Percentiles rank a stretch among this genome's conserved stretches.
phyloP scores from a whole-genome alignment of 805 yeast genomes.

The Lachancea kluyveri region DNA sequence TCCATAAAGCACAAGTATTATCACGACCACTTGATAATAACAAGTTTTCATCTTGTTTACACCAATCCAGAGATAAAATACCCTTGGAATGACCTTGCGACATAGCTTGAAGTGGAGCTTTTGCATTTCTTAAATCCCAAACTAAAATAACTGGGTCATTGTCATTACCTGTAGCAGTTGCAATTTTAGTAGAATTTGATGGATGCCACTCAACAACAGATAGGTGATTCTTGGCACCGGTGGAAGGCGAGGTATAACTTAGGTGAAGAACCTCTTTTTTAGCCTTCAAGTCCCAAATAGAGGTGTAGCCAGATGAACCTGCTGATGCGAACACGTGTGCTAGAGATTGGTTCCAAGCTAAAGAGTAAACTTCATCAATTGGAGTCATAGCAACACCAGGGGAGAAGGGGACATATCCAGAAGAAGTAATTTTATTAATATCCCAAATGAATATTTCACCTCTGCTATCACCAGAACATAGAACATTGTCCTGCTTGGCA shows the following conservation, averaged over 20 bases:
- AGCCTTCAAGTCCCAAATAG: constrained; percentile 90
- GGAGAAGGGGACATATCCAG: constrained; percentile 35
- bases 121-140: constrained; percentile 93
- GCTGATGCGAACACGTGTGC: constrained; percentile 88
- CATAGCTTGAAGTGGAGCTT: constrained; percentile 75
- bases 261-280: constrained; percentile 85
- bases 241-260: constrained; percentile 51
- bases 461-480: constrained; percentile 83
- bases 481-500: constrained; percentile 58
- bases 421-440: constrained; percentile 46
- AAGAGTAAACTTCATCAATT: constrained; percentile 69
- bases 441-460: constrained; percentile 94
- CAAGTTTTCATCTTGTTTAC: constrained; percentile 69
- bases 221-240: constrained; percentile 55
- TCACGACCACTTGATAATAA: constrained; percentile 91
- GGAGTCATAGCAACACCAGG: constrained; percentile 82
- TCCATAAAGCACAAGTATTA: constrained; percentile 84
- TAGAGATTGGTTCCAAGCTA: constrained; percentile 84
- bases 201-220: constrained; percentile 96
- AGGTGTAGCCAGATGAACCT: constrained; percentile 76
- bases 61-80: constrained; percentile 89
- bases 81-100: constrained; percentile 77
- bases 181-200: constrained; percentile 70
- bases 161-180: constrained; percentile 84
- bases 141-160: constrained; percentile 70